A percentile compares a stretch with the other conserved stretches of the same genome.
These are phyloP conservation scores for Ganoderma sinense DNA, from an alignment of 1,284 basidiomycete genomes.

Conservation along the genomic window DNA sequence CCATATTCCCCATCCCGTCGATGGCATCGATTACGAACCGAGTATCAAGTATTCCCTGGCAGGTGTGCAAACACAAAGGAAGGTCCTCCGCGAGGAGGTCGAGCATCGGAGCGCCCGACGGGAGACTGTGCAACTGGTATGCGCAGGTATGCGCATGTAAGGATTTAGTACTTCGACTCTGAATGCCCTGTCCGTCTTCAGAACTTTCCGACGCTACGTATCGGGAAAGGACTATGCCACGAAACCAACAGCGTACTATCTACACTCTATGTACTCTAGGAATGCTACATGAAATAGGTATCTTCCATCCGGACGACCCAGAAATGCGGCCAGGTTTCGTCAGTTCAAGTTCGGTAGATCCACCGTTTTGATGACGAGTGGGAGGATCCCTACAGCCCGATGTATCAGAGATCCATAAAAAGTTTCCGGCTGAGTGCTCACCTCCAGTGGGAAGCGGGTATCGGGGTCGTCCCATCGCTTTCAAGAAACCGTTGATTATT, in stretches of 20 bases:
- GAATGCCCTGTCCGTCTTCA: neutral
- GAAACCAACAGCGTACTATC: neutral
- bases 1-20: neutral
- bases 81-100: neutral
- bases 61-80: neutral
- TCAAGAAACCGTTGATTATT: conserved; percentile 62
- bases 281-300: neutral
- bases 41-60: too few relatives aligned
- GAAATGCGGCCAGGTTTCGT: neutral
- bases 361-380: conserved; percentile 15
- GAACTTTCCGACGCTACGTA: neutral
- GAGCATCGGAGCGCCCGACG: neutral
- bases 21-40: neutral
- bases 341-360: neutral
- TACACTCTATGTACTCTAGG: neutral
- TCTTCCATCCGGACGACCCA: neutral
- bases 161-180: too few relatives aligned
- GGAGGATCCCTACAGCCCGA: conserved; percentile 6
- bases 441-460: conserved; percentile 70
- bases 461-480: conserved; percentile 48
- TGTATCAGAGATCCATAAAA: neutral
- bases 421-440: conserved; percentile 32
- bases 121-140: too few relatives aligned
- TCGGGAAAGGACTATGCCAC: neutral
- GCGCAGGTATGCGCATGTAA: too few relatives aligned